Percentiles rank a stretch among this genome's conserved stretches.
phyloP scores from a whole-genome alignment of 805 yeast genomes.

The Candida ficus region DNA sequence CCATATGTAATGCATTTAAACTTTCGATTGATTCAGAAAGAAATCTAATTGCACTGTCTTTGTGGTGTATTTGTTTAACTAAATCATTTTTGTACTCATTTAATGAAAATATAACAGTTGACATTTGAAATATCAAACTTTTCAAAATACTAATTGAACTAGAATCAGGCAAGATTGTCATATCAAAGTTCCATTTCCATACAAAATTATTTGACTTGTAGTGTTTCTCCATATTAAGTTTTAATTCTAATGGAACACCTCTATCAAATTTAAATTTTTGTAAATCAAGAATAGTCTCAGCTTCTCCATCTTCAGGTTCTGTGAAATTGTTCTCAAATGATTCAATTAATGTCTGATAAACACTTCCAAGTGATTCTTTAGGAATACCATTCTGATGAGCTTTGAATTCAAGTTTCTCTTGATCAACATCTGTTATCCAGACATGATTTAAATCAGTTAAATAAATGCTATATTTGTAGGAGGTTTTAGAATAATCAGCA shows the following conservation, averaged over 20 bases:
- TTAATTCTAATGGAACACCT: conserved; percentile 17
- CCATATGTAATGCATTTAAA: conserved; percentile 16
- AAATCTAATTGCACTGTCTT: conserved; percentile 29
- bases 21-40: conserved; percentile 26
- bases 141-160: conserved; percentile 20
- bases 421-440: conserved; percentile 21
- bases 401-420: conserved; percentile 11
- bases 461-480: conserved; percentile 13
- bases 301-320: conserved; percentile 4
- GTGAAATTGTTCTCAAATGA: conserved; percentile 15
- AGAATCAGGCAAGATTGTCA: conserved; percentile 18
- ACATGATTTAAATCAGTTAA: conserved; percentile 21
- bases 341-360: conserved; percentile 11
- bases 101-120: conserved; percentile 17
- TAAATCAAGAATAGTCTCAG: conserved; percentile 5
- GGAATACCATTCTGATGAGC: conserved; percentile 15
- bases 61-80: conserved; percentile 18
- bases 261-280: conserved; percentile 13
- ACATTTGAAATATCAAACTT: conserved; percentile 17
- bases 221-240: conserved; percentile 10
- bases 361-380: conserved; percentile 6
- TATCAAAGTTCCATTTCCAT: conserved; percentile 21
- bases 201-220: conserved; percentile 3
- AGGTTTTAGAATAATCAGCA: conserved; percentile 12
- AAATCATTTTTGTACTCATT: conserved; percentile 19